Evolutionary conservation across 2,329 filamentous ascomycete genomes (phyloP), one percentile per base, ranked within the genome.

Genomic region (Penicillium sclerotigenum): DNA sequence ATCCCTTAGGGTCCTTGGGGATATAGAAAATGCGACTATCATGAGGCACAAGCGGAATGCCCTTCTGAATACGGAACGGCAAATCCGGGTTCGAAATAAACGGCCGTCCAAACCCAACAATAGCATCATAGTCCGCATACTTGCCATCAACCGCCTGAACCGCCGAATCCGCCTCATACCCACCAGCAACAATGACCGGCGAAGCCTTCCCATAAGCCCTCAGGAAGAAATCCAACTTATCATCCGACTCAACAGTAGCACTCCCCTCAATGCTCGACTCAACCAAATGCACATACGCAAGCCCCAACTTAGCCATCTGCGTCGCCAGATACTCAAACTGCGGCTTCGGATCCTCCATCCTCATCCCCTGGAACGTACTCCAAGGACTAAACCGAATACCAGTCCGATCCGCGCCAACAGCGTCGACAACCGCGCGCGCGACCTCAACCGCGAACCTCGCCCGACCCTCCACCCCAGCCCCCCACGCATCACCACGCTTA

Each of bases 281-380:
- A 8, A 89, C 73, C 0, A 87, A 56, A 66, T 88, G 85, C 2
- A 87, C 67, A 65, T 85, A 89, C 0, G 84, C 80, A 14, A 89
- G 72, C 1, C 80, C 76, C 1, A 86, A 68, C 26, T 74, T 69
- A 51, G 78, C 80, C 11, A 85, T 72, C 40, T 80, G 77, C 31
- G 72, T 63, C 40, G 84, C 76, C 8, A 88, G 66, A 63, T 89
- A 76, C 0, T 73, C 74, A 65, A 88, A 90, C 58, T 89, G 85
- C 0, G 85, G 82, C 9, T 83, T 65, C 0, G 86, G 85, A 42
- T 89, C 78, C 0, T 70, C 61, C 83, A 88, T 87, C 31, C 74
- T 73, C 85, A 89, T 76, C 8, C 60, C 73, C 62, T 75, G 70
- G 64, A 74, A 75, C 2, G 60, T 60, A 48, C 65, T 70, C 56